phyloP scores from a whole-genome alignment of 192 early-diverging fungal genomes.

The Backusella macrospora region DNA sequence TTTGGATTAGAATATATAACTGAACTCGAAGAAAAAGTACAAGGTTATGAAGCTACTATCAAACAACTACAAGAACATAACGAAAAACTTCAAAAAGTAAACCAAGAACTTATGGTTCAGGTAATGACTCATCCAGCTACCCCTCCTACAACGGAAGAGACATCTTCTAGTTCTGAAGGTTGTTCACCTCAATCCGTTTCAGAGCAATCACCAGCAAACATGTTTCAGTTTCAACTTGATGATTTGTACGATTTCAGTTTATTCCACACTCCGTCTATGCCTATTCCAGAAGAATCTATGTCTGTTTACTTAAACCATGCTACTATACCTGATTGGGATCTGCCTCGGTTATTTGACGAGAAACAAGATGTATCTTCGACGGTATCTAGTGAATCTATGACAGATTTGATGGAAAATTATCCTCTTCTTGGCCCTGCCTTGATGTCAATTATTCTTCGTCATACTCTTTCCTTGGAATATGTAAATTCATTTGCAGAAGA shows the following conservation, averaged over 20 bases:
- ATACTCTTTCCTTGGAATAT: slow-evolving; percentile 27
- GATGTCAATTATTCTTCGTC: slow-evolving; percentile 34
- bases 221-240: slow-evolving; percentile 14
- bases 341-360: slow-evolving; percentile 17
- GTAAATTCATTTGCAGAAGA: slow-evolving; percentile 7
- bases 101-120: slow-evolving; percentile 16
- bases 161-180: slow-evolving; percentile 7
- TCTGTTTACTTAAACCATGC: slow-evolving; percentile 14
- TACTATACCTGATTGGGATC: slow-evolving; percentile 21
- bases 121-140: slow-evolving; percentile 3
- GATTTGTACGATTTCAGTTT: slow-evolving; percentile 12
- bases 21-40: slow-evolving; percentile 25
- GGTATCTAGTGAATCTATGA: background rate
- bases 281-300: background rate
- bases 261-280: background rate
- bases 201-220: background rate
- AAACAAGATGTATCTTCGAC: background rate
- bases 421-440: slow-evolving; percentile 36
- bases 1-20: slow-evolving; percentile 16
- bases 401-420: slow-evolving; percentile 3
- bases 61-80: slow-evolving; percentile 1
- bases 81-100: background rate
- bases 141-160: background rate
- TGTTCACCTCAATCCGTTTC: background rate
- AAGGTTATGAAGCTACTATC: slow-evolving; percentile 16